Evolutionary conservation across 148 eudicot genomes (phyloP).

Genomic region (Dianthus caryophyllus): DNA sequence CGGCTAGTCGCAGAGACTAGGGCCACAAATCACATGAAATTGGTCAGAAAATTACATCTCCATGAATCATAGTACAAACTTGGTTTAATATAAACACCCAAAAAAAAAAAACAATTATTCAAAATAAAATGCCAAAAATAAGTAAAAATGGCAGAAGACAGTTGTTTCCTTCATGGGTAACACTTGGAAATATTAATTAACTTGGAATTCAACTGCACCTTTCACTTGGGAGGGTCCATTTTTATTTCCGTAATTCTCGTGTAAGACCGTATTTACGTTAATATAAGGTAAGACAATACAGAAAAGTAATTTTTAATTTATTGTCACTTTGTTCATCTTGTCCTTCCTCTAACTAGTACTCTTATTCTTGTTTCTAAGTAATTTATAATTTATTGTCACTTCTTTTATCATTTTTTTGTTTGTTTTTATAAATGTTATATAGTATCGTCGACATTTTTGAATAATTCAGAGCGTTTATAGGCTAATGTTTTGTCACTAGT

Average conservation of each 20-base stretch:
- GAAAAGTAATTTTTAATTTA: too few relatives aligned
- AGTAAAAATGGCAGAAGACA: conserved; percentile 6
- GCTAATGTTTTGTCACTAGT: too few relatives aligned
- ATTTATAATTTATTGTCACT: too few relatives aligned
- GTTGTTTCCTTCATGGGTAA: conserved; percentile 28
- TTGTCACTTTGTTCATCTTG: conserved; percentile 5
- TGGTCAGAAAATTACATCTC: conserved; percentile 2
- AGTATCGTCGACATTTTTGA: too few relatives aligned
- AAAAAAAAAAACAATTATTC: background rate
- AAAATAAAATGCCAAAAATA: conserved; percentile 7
- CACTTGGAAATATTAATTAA: conserved; percentile 15
- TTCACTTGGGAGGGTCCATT: conserved; percentile 22
- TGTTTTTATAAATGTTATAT: too few relatives aligned
- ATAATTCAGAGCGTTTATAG: too few relatives aligned
- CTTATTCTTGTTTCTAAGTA: too few relatives aligned
- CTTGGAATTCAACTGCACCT: background rate
- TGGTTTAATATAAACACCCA: background rate
- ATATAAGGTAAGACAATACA: too few relatives aligned
- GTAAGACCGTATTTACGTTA: too few relatives aligned
- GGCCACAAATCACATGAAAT: conserved; percentile 14
- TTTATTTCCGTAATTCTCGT: too few relatives aligned
- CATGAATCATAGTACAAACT: conserved; percentile 13
- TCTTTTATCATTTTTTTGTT: too few relatives aligned
- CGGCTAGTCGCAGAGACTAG: background rate
- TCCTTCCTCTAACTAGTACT: background rate